Evolutionary conservation across 2,329 filamentous ascomycete species (phyloP), one percentile per base, ranked within the genome.

Genomic region (Gaeumannomyces tritici): DNA sequence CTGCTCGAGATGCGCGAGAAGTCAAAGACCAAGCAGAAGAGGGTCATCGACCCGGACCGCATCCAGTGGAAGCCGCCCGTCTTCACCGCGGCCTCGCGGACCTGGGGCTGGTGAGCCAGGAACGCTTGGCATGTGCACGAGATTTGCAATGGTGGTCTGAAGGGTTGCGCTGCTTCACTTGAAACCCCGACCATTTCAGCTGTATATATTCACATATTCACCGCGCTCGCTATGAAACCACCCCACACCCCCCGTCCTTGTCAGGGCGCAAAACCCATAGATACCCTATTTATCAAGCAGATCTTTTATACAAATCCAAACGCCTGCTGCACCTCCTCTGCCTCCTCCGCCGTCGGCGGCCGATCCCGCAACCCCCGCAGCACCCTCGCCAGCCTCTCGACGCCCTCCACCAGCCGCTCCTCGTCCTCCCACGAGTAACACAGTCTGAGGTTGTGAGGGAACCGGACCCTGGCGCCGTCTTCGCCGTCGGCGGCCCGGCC

Each of bases 31-130:
- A 97, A 96, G 75, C 85, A 88, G 64, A 88, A 88, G 73, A 83
- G 89, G 62, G 77, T 83, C 57, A 93, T 99, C 66, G 89, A 96
- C 65, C 82, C 93, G 0, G 83, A 85, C 26, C 83, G 84, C 69
- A 86, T 99, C 63, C 89, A 92, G 70, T 99, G 95, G 95, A 98
- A 96, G 75, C 93, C 95, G 13, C 95, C 95, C 0, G 90, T 97
- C 0, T 98, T 98, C 71, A 93, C 89, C 29, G 93, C 93, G 1
- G 90, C 89, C 18, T 90, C 86, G 68, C 83, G 93, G 69, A 98
- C 93, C 15, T 98, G 95, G 95, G 96, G 93, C 65, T 98, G 93
- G 93, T 97, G 79, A 67, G 21, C 18, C 42, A 51, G 42, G 8
- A n/a, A 21, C 11, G 18, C 29, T 31, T 31, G 29, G 9, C 29